Evolutionary conservation across 148 eudicot genomes (phyloP), one percentile per base, ranked within the genome.

Genomic region (Rheum nobile): DNA sequence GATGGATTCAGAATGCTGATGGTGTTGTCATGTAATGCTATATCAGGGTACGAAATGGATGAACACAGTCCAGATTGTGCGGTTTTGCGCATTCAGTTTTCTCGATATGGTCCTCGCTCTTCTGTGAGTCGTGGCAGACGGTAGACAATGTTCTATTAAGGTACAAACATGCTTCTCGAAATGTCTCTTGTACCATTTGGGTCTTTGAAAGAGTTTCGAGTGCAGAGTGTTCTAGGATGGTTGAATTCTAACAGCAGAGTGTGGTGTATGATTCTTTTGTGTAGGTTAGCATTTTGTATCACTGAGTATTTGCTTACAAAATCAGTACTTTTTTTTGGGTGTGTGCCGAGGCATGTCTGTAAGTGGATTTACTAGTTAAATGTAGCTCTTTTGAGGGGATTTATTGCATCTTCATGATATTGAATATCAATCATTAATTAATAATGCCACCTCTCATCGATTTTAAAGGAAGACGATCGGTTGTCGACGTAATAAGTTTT

Each of bases 11-110:
- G 17, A 59, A 42, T 72, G 57, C 19, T 57, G 42, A 29, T 43
- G 19, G 28, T 28, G 4, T 50, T 28, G 4, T 50, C 4, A 16
- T 77, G 72, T 55, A 65, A 72, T 81, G 70, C 2, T 72, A 17
- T 17, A 16, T 16, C 86, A 90, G 95, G 91, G 41, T 90, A 90
- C 79, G 84, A 79, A 77, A 83, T 90, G 88, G 95, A 90, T 74
- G 95, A 90, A 73, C 78, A 85, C 77, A 87, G 86, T 57, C 86
- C 84, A 21, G 87, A 81, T 63, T 86, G 91, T 71, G 17, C 88
- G 34, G 76, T 78, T 72, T 79, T 90, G 39, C 83, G 91, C 35
- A 84, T 90, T 44, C 95, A 90, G 77, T 90, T 90, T 80, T 88
- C 95, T 32, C 86, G 85, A 75, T 52, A 77, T 44, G 94, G 94